Percentiles rank a stretch among this genome's conserved stretches.
These are phyloP conservation scores for Irpex lacteus DNA, from an alignment of 1,284 basidiomycete genomes.

Conservation along the genomic window DNA sequence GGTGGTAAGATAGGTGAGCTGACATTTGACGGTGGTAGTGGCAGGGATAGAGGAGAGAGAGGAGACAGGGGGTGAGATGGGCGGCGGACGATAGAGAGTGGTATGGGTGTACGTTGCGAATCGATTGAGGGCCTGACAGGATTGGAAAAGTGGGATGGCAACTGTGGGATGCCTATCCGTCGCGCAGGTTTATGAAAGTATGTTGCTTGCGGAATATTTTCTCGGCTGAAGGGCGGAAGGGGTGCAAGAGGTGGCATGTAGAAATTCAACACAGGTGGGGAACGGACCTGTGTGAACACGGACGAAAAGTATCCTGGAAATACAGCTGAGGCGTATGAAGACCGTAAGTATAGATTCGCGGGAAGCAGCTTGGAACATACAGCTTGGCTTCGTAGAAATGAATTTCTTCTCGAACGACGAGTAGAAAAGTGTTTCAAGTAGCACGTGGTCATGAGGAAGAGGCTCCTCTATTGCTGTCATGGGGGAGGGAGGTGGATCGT, in stretches of 20 bases:
- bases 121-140: background rate
- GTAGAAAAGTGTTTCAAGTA: constrained; percentile 32
- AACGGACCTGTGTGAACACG: constrained; percentile 4
- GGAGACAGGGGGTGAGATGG: background rate
- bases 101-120: background rate
- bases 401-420: constrained; percentile 35
- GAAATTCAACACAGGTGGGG: constrained; percentile 6
- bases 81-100: background rate
- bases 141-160: background rate
- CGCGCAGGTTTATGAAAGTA: background rate
- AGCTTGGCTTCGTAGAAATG: constrained; percentile 33
- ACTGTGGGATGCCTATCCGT: background rate
- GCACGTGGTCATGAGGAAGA: constrained; percentile 30
- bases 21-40: background rate
- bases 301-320: constrained; percentile 58
- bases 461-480: constrained; percentile 8
- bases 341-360: background rate
- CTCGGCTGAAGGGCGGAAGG: background rate
- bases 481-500: constrained; percentile 6
- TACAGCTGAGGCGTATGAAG: constrained; percentile 40
- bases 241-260: constrained; percentile 6
- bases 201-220: background rate
- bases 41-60: background rate
- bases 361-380: constrained; percentile 15
- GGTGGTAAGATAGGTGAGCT: background rate